phyloP scores from a whole-genome alignment of 805 yeast species.

The Wickerhamiella sorbophila region DNA sequence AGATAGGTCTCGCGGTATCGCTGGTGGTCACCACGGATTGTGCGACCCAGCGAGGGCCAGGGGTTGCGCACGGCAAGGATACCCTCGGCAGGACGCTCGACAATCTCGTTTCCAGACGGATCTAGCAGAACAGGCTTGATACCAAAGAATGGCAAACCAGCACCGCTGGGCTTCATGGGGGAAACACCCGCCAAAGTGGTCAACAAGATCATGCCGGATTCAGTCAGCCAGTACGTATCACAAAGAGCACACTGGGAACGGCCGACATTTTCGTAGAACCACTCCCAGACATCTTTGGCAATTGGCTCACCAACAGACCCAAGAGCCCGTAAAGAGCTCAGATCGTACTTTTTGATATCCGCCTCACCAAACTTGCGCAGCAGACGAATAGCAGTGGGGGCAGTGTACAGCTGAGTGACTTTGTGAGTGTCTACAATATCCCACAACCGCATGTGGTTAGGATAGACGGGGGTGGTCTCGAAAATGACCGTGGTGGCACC shows the following conservation, averaged over 20 bases:
- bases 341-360: constrained; percentile 45
- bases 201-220: constrained; percentile 67
- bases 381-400: constrained; percentile 87
- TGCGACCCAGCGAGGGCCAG: constrained; percentile 81
- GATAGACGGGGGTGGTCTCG: constrained; percentile 82
- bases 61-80: constrained; percentile 55
- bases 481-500: constrained; percentile 72
- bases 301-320: constrained; percentile 97
- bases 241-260: constrained; percentile 63
- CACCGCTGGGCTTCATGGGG: constrained; percentile 76
- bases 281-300: constrained; percentile 89
- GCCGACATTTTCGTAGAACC: constrained; percentile 86
- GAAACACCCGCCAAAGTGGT: constrained; percentile 63
- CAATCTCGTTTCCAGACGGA: constrained; percentile 52
- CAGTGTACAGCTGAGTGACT: constrained; percentile 87
- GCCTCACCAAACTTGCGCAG: constrained; percentile 73
- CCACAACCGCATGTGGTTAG: constrained; percentile 70
- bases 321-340: constrained; percentile 64
- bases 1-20: constrained; percentile 70
- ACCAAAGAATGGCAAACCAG: constrained; percentile 75
- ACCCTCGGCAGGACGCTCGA: constrained; percentile 64
- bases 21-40: constrained; percentile 64
- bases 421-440: constrained; percentile 73
- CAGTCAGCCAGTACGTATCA: constrained; percentile 87
- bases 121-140: constrained; percentile 59